phyloP scores from a whole-genome alignment of 768 basidiomycete species.

The Leucosporidium creatinivorum region DNA sequence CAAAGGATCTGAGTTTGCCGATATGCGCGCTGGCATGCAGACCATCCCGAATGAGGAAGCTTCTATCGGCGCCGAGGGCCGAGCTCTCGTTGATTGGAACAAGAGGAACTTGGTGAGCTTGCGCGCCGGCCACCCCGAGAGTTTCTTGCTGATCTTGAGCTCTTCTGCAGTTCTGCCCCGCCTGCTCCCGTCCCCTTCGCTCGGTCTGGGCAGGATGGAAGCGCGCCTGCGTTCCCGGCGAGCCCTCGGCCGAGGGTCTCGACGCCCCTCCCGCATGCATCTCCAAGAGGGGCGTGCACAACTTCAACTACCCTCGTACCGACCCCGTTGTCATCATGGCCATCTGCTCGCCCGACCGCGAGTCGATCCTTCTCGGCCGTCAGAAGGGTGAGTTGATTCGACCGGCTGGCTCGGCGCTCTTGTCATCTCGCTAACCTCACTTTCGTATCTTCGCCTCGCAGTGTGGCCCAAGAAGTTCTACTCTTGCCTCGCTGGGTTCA shows the following conservation, averaged over 20 bases:
- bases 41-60: conserved; percentile 58
- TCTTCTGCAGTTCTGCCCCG: conserved; percentile 58
- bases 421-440: conserved; percentile 33
- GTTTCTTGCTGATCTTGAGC: conserved; percentile 5
- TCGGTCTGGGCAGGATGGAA: conserved; percentile 98
- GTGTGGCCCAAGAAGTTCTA: conserved; percentile 53
- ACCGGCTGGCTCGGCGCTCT: background rate
- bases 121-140: too few relatives aligned
- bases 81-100: conserved; percentile 91
- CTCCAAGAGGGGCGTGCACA: conserved; percentile 71
- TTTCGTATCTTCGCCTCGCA: conserved; percentile 1
- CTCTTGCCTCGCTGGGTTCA: conserved; percentile 85
- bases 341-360: conserved; percentile 66
- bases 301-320: conserved; percentile 58
- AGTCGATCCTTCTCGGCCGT: conserved; percentile 78
- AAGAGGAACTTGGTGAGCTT: conserved; percentile 64
- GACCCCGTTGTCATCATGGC: conserved; percentile 90
- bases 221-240: conserved; percentile 56
- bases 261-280: conserved; percentile 24
- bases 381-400: conserved; percentile 51
- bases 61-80: conserved; percentile 66
- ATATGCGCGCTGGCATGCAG: conserved; percentile 56
- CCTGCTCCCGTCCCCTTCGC: conserved; percentile 71
- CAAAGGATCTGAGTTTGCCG: conserved; percentile 52
- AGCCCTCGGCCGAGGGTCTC: background rate